Conservation (phyloP, 805 yeast species). For the Metschnikowia cubensis region DNA sequence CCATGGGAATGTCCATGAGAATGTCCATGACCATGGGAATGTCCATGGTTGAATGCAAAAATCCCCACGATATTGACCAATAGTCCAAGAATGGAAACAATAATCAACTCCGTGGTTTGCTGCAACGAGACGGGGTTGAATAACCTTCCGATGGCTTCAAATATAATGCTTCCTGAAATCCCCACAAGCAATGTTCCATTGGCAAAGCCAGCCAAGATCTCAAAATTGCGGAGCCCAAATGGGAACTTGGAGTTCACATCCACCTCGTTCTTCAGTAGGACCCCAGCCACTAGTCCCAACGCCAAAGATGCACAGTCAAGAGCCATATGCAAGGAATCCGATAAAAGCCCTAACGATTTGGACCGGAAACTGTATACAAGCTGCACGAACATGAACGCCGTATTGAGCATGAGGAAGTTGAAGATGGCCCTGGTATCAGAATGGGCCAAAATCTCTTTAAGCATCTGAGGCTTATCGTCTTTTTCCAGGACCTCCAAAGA, state of each 20-base stretch:
- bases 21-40: conserved; percentile 44
- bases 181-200: conserved; percentile 87
- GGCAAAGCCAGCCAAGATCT: conserved; percentile 91
- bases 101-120: conserved; percentile 75
- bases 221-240: conserved; percentile 79
- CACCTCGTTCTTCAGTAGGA: conserved; percentile 38
- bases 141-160: conserved; percentile 82
- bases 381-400: conserved; percentile 93
- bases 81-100: conserved; percentile 82
- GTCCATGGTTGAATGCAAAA: conserved; percentile 87
- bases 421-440: conserved; percentile 83
- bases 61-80: conserved; percentile 89
- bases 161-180: conserved; percentile 80
- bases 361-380: conserved; percentile 88
- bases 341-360: conserved; percentile 82
- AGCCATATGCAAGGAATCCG: conserved; percentile 96
- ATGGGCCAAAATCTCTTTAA: conserved; percentile 33
- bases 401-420: conserved; percentile 77
- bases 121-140: conserved; percentile 72
- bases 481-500: no score
- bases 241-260: conserved; percentile 69
- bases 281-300: conserved; percentile 84
- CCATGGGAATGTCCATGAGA: conserved; percentile 34
- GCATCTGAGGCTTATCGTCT: conserved; percentile 16
- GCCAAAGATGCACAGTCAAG: conserved; percentile 89